Evolutionary conservation across 768 basidiomycete genomes (phyloP), one percentile per base, ranked within the genome.

Genomic region (Kwoniella europaea): DNA sequence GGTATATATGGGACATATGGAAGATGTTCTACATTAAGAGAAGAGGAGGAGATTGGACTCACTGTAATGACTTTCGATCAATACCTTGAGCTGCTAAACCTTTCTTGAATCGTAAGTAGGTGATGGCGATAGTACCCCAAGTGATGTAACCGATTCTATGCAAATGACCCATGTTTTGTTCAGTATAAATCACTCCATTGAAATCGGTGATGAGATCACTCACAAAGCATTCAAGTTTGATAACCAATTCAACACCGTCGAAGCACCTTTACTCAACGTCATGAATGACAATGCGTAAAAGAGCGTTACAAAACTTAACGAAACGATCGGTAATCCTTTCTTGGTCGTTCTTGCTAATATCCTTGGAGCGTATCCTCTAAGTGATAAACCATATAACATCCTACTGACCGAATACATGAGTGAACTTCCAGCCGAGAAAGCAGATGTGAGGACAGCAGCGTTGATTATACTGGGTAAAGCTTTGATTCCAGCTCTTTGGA

Each of bases 81-180:
- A 90, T 88, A 18, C 92, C 92, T 80, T 98, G 95, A 2, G 82
- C 88, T 79, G 90, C 90, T 84, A 91, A 76, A 67, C 93, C 96
- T 18, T 86, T 82, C 82, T 94, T 88, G 87, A 98, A 98, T 50
- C 94, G 90, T 62, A 92, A 69, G 77, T 92, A 93, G 9, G 91
- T 90, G 58, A 92, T 27, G 64, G 85, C 86, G 79, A 94, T 93
- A 50, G 89, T 90, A 67, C 89, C 88, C 93, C 93, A 94, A 2
- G 90, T 90, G 86, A 92, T 87, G 52, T 93, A 75, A 46, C 83
- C 83, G 18, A 63, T 65, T 15, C 64, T 71, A 12, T 4, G 4
- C 2, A 2, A 74, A 67, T 27, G 67, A 71, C 15, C 20, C 41
- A 60, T 29, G 22, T 18, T 22, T 35, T 77, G 43, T 16, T 63